These are phyloP conservation scores for Cryphonectria japonica DNA, from an alignment of 2,329 filamentous ascomycete species.

Conservation along the genomic window DNA sequence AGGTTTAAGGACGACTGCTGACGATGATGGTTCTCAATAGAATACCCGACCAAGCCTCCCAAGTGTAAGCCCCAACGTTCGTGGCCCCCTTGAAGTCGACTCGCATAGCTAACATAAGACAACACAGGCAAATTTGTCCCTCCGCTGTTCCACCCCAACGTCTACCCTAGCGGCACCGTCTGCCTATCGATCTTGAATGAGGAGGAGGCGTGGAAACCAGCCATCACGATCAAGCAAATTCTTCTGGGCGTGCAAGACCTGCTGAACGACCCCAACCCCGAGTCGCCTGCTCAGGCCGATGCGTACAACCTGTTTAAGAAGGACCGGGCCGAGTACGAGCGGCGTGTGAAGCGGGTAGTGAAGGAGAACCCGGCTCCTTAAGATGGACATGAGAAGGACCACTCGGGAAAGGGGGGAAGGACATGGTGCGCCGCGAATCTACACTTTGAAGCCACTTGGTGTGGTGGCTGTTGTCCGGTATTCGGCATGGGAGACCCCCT, in stretches of 20 bases:
- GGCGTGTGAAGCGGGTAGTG: constrained; percentile 83
- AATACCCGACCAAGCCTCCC: constrained; percentile 97
- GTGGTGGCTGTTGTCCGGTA: background rate
- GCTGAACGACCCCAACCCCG: constrained; percentile 94
- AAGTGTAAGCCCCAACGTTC: constrained; percentile 74
- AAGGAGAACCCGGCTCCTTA: constrained; percentile 83
- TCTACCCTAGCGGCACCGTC: constrained; percentile 97
- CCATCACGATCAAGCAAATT: constrained; percentile 98
- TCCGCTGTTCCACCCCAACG: constrained; percentile 96
- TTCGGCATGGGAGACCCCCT: background rate
- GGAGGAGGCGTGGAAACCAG: constrained; percentile 97
- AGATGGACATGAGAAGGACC: constrained; percentile 26
- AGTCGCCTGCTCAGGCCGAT: constrained; percentile 94
- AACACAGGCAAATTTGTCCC: constrained; percentile 88
- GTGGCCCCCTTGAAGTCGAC: background rate
- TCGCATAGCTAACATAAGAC: constrained; percentile 2
- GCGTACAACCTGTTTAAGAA: constrained; percentile 97
- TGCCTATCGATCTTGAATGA: constrained; percentile 97
- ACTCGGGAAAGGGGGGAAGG: background rate
- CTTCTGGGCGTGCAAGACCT: constrained; percentile 94
- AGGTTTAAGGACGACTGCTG: constrained; percentile 25
- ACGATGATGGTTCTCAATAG: constrained; percentile 50
- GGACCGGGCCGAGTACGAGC: constrained; percentile 84
- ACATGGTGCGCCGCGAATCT: background rate
- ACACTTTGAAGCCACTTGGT: background rate